Evolutionary conservation across 1,284 basidiomycete species (phyloP).

Genomic region (Moesziomyces sp.): DNA sequence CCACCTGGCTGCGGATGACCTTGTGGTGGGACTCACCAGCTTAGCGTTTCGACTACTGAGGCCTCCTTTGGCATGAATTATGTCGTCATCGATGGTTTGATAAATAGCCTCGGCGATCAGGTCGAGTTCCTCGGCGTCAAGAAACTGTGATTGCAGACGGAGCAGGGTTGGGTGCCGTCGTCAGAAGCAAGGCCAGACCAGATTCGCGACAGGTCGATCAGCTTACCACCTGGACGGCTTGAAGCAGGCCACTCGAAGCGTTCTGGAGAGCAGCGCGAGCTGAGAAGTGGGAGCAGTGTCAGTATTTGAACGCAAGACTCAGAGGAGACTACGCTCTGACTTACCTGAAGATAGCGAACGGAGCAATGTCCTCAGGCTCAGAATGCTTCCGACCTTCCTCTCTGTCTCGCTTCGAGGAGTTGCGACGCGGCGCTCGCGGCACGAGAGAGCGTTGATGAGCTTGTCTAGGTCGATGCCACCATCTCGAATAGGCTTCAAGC

Average conservation of each 20-base stretch:
- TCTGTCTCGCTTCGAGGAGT: constrained; percentile 73
- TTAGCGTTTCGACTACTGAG: constrained; percentile 15
- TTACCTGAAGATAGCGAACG: constrained; percentile 28
- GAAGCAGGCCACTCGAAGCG: constrained; percentile 74
- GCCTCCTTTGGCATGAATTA: constrained; percentile 40
- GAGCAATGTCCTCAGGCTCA: constrained; percentile 77
- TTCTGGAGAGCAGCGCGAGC: constrained; percentile 75
- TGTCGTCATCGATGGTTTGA: constrained; percentile 78
- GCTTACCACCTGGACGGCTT: constrained; percentile 74
- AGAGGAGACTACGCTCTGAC: not conserved
- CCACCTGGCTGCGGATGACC: too few relatives aligned
- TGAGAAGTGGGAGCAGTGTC: too few relatives aligned
- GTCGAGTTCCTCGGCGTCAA: constrained; percentile 77
- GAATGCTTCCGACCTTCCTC: constrained; percentile 78
- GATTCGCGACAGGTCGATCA: too few relatives aligned
- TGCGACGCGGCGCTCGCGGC: constrained; percentile 16
- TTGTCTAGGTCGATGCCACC: constrained; percentile 83
- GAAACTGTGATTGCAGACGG: constrained; percentile 71
- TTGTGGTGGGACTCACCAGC: constrained; percentile 16
- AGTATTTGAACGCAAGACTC: too few relatives aligned
- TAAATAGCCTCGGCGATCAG: constrained; percentile 75
- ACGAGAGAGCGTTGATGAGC: constrained; percentile 72
- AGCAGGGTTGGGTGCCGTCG: not conserved
- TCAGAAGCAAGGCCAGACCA: too few relatives aligned
- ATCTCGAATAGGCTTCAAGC: constrained; percentile 75